Evolutionary conservation across 2,329 filamentous ascomycete genomes (phyloP).

Genomic region (Hymenoscyphus occultus): DNA sequence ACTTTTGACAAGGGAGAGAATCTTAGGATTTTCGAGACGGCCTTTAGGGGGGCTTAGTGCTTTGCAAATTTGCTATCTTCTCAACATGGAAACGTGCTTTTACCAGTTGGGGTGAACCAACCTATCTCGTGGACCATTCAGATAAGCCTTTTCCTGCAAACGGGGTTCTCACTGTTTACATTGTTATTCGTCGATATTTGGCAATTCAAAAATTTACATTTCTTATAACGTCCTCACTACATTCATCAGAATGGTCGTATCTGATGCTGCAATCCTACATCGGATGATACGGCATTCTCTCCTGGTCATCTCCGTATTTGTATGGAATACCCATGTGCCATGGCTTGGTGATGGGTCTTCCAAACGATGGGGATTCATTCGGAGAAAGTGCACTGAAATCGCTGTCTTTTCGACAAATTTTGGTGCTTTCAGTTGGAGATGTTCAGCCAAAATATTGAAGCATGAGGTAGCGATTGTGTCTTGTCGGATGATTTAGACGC

Average conservation of each 20-base stretch:
- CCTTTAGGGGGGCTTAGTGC: slow-evolving; percentile 16
- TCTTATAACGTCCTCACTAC: too few species aligned
- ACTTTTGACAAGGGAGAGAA: slow-evolving; percentile 53
- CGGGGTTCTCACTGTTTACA: too few species aligned
- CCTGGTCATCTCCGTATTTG: not conserved
- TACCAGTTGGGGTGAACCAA: too few species aligned
- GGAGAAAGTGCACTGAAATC: not conserved
- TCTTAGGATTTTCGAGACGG: slow-evolving; percentile 49
- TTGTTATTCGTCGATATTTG: too few species aligned
- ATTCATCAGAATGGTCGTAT: too few species aligned
- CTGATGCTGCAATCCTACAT: not conserved
- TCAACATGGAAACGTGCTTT: too few species aligned
- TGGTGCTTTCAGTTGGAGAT: not conserved
- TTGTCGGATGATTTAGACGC: not conserved
- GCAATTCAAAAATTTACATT: too few species aligned
- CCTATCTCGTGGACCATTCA: too few species aligned
- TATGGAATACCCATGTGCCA: not conserved
- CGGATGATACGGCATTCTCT: not conserved
- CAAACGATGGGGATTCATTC: too few species aligned
- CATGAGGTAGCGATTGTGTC: not conserved
- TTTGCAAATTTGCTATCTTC: too few species aligned
- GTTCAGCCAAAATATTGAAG: not conserved
- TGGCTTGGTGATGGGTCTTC: too few species aligned
- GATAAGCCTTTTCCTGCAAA: too few species aligned
- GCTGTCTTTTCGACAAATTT: not conserved